Evolutionary conservation across 768 basidiomycete species (phyloP).

Genomic region (Xerocomellus intermedius): DNA sequence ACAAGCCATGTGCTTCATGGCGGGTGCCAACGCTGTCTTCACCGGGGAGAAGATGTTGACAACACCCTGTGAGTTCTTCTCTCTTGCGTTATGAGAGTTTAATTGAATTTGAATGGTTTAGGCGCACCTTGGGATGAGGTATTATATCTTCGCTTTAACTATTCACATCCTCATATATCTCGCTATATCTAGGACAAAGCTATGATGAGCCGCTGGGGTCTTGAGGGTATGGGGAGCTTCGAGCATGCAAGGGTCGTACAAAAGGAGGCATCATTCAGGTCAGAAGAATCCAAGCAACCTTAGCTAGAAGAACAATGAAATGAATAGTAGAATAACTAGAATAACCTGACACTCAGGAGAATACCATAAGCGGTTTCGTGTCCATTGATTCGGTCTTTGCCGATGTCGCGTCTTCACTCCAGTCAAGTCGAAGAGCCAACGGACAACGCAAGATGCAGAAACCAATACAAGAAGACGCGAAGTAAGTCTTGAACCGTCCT

Average conservation of each 20-base stretch:
- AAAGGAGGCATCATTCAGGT: conserved; percentile 43
- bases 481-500: conserved; percentile 18
- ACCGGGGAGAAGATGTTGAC: conserved; percentile 99
- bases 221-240: conserved; percentile 89
- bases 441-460: conserved; percentile 24
- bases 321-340: neutral
- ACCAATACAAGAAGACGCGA: conserved; percentile 32
- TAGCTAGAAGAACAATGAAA: neutral
- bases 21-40: conserved; percentile 96
- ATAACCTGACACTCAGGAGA: neutral
- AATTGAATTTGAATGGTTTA: conserved; percentile 28
- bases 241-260: conserved; percentile 62
- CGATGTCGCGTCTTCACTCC: conserved; percentile 10
- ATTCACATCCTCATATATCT: neutral
- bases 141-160: conserved; percentile 12
- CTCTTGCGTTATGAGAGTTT: neutral
- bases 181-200: conserved; percentile 67
- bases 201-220: conserved; percentile 92
- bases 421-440: too few relatives aligned
- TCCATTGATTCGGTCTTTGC: conserved; percentile 21
- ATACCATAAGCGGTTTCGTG: neutral
- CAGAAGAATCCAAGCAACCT: conserved; percentile 1
- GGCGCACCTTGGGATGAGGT: conserved; percentile 95
- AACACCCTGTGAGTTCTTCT: conserved; percentile 74
- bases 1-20: conserved; percentile 98